Percentiles rank a stretch among this genome's conserved stretches.
These are phyloP conservation scores for Leucosporidium scottii DNA, from an alignment of 768 basidiomycete genomes.

Conservation along the genomic window DNA sequence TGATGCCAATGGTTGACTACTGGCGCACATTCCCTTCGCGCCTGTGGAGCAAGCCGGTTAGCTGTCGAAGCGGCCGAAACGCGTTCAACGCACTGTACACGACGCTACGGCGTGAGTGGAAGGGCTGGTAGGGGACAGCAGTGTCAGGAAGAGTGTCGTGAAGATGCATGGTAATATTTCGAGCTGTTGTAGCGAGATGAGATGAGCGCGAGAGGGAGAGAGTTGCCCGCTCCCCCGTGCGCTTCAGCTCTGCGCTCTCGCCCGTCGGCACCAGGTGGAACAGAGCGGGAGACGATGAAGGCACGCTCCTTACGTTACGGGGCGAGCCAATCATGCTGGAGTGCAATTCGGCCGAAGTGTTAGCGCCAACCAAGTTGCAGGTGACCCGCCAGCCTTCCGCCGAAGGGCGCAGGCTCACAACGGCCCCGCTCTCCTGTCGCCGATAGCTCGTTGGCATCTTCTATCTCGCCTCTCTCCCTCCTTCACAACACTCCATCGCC, in stretches of 20 bases:
- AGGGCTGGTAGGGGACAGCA: constrained; percentile 52
- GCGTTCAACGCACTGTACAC: constrained; percentile 53
- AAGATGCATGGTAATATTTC: neutral
- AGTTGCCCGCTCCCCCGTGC: too few species aligned
- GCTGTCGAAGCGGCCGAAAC: accelerated
- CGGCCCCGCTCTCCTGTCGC: too few species aligned
- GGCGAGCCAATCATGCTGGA: too few species aligned
- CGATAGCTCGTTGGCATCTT: too few species aligned
- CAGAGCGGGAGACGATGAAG: neutral
- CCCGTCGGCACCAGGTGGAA: too few species aligned
- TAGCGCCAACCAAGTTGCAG: too few species aligned
- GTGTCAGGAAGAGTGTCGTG: neutral
- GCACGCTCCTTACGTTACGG: too few species aligned
- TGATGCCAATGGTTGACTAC: constrained; percentile 83
- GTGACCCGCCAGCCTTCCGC: too few species aligned
- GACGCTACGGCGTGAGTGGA: constrained; percentile 76
- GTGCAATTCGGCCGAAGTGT: neutral
- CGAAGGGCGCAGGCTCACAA: too few species aligned
- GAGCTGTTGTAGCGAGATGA: neutral
- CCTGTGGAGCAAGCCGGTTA: neutral
- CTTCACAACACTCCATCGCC: too few species aligned
- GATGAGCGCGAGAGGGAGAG: neutral
- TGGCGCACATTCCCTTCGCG: constrained; percentile 76
- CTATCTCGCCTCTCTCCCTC: too few species aligned
- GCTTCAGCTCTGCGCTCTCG: too few species aligned